Percentiles rank a stretch among this genome's conserved stretches.
Conservation (phyloP, 345 rosid genomes). For the Luvunga scandens region DNA sequence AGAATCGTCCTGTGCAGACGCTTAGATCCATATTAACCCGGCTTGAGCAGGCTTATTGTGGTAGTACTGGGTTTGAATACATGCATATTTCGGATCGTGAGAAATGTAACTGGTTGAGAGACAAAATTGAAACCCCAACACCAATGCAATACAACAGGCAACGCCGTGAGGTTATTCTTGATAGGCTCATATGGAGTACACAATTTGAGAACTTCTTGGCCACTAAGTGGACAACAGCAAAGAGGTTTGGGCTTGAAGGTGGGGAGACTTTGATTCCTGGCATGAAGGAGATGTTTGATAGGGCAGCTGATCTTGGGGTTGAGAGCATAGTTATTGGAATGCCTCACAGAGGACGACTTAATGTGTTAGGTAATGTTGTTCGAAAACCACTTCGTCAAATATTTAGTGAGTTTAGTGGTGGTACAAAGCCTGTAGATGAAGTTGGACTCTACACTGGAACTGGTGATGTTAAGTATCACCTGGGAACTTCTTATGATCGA, state of each 20-base stretch:
- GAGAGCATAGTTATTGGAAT: constrained; percentile 81
- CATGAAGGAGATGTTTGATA: constrained; percentile 88
- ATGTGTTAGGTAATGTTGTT: constrained; percentile 78
- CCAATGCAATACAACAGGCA: constrained; percentile 61
- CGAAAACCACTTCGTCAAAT: constrained; percentile 78
- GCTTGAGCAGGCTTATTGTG: constrained; percentile 87
- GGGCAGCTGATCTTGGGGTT: constrained; percentile 75
- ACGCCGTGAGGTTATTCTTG: constrained; percentile 70
- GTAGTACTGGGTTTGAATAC: constrained; percentile 74
- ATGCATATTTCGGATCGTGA: constrained; percentile 88
- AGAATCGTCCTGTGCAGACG: constrained; percentile 83
- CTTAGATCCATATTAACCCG: constrained; percentile 66
- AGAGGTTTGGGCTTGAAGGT: constrained; percentile 91
- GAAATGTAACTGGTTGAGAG: constrained; percentile 82
- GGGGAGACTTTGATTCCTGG: constrained; percentile 87
- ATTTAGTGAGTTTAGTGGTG: constrained; percentile 80
- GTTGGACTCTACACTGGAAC: constrained; percentile 81
- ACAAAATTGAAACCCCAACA: constrained; percentile 83
- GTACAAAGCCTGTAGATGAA: constrained; percentile 80
- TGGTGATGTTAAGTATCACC: constrained; percentile 82
- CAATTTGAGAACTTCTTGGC: constrained; percentile 90
- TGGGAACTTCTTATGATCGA: constrained; percentile 86
- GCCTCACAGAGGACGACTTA: constrained; percentile 80
- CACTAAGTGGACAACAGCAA: constrained; percentile 81
- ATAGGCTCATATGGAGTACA: constrained; percentile 81